Base-by-base conservation (phyloP, 441 rosid genomes). In the Corymbia citriodora region DNA sequence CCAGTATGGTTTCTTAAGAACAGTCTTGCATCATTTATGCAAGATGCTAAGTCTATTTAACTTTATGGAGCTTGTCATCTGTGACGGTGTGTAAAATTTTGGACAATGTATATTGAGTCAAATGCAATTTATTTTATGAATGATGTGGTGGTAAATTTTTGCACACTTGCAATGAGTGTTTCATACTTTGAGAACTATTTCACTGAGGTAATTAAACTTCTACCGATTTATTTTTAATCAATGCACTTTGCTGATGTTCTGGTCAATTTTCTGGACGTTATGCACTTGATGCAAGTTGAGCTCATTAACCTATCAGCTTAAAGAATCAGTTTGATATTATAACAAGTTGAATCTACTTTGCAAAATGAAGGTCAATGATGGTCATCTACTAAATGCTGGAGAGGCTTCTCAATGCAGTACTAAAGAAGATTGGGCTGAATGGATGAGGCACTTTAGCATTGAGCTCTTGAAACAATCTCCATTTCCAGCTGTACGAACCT, bases 361-460 rank as follows among this genome's bases (percentile, higher is more conserved):
- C 82, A 72, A 14, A 33, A 33, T 68, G 74, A 68, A 68, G 74
- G 74, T 68, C 74, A 68, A 68, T 68, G 74, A 68, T n/a, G 74
- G 74, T 68, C 74, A n/a, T 68, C 74, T 68, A 68, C 40, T 68
- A 8, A n/a, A 10, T 68, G 74, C 74, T 31, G 70, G 33, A 33
- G 70, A 63, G 70, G 70, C 99, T 94, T 98, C 99, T 93, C 99
- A 98, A 88, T 98, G 99, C 90, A 97, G 99, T 91, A 98, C 99
- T 82, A 97, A 96, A 92, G 99, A 97, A 96, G 99, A 98, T 90
- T 97, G 99, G 99, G 99, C 99, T 88, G 99, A 98, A 93, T 98
- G 99, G 99, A 98, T 98, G 99, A 95, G 99, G 95, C 99, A 98
- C 95, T 98, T 98, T 91, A 98, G 99, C 94, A 98, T 98, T 94